Conservation (phyloP, 2,329 filamentous ascomycete genomes). For the Fusarium pininemorale region DNA sequence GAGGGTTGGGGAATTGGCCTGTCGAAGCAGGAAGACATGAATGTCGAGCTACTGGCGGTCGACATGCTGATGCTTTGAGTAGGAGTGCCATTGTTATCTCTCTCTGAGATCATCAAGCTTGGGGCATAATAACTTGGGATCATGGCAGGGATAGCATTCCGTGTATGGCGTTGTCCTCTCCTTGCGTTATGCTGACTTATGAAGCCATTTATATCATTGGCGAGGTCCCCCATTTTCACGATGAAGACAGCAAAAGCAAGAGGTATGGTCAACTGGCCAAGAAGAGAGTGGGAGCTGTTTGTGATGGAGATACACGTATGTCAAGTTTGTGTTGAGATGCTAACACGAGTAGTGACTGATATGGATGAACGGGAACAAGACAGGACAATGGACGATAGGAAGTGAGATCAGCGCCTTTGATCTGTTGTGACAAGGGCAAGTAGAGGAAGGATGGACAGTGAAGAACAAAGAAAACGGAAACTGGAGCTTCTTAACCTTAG, state of each 20-base stretch:
- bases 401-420: neutral
- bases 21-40: conserved; percentile 21
- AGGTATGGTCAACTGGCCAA: neutral
- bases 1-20: neutral
- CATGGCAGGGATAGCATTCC: neutral
- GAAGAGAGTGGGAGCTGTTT: neutral
- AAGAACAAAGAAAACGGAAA: conserved; percentile 2
- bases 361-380: neutral
- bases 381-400: neutral
- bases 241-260: neutral
- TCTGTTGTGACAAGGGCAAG: neutral
- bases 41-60: conserved; percentile 18
- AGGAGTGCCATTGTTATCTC: neutral
- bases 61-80: conserved; percentile 18
- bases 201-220: conserved; percentile 26
- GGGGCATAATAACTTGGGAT: conserved; percentile 12
- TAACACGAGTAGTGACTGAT: neutral
- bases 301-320: neutral
- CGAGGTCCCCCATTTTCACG: conserved; percentile 15
- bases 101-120: conserved; percentile 25
- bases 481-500: conserved; percentile 17
- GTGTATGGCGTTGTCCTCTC: conserved; percentile 1
- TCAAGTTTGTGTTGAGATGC: neutral
- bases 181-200: conserved; percentile 20
- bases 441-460: neutral